These are phyloP conservation scores for Inga leiocalycina DNA, from an alignment of 306 rosid species.

Conservation along the genomic window DNA sequence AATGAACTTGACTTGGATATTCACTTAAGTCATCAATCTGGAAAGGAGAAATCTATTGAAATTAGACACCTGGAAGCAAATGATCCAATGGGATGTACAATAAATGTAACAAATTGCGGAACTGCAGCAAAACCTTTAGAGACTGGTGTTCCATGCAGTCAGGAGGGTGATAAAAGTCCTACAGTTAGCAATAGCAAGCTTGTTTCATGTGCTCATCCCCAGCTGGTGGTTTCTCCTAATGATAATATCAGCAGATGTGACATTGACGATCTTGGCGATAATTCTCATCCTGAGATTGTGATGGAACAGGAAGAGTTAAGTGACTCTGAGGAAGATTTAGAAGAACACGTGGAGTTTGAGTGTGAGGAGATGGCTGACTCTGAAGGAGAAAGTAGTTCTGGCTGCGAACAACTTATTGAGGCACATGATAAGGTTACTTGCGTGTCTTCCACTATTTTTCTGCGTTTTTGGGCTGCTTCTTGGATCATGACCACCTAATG, in stretches of 20 bases:
- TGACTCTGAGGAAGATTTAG: constrained; percentile 87
- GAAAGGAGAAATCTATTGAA: constrained; percentile 49
- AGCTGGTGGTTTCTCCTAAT: constrained; percentile 37
- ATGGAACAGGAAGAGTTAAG: constrained; percentile 98
- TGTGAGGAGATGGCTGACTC: constrained; percentile 96
- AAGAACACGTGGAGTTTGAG: constrained; percentile 96
- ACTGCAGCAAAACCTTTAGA: constrained; percentile 33
- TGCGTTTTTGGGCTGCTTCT: constrained; percentile 7
- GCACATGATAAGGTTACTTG: constrained; percentile 64
- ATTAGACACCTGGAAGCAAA: constrained; percentile 40
- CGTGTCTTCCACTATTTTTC: not conserved
- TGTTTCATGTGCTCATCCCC: constrained; percentile 49
- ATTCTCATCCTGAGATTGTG: constrained; percentile 78
- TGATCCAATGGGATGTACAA: constrained; percentile 39
- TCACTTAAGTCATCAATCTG: constrained; percentile 64
- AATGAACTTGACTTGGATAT: constrained; percentile 88
- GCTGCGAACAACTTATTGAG: constrained; percentile 53
- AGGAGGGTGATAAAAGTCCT: constrained; percentile 44
- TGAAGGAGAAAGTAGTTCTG: constrained; percentile 92
- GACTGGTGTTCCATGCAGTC: constrained; percentile 30
- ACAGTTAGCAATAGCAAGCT: constrained; percentile 37
- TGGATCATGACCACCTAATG: constrained; percentile 20
- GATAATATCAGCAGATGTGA: constrained; percentile 48
- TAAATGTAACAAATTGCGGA: constrained; percentile 38
- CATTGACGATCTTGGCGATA: constrained; percentile 62